These are phyloP conservation scores for Neofusicoccum parvum DNA, from an alignment of 2,329 filamentous ascomycete species.

Conservation along the genomic window DNA sequence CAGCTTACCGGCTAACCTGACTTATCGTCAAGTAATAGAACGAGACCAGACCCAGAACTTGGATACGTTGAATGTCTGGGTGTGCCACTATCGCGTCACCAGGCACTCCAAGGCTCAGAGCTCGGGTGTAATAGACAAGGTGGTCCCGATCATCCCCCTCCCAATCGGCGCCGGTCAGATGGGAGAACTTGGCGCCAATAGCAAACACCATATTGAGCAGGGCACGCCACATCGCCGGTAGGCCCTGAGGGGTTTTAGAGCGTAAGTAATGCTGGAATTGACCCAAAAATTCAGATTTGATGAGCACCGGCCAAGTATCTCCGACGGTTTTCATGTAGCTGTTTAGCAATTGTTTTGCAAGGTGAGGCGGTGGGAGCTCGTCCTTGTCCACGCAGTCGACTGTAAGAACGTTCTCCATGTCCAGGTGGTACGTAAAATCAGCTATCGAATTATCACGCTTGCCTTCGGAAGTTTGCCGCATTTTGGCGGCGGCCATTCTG, in stretches of 20 bases:
- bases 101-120: conserved; percentile 35
- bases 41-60: conserved; percentile 38
- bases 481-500: background rate
- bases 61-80: conserved; percentile 41
- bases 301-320: conserved; percentile 43
- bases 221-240: conserved; percentile 35
- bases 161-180: conserved; percentile 30
- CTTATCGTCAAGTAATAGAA: conserved; percentile 44
- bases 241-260: conserved; percentile 25
- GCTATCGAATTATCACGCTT: background rate
- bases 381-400: conserved; percentile 34
- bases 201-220: conserved; percentile 46
- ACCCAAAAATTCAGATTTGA: conserved; percentile 32
- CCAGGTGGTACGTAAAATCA: conserved; percentile 28
- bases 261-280: conserved; percentile 36
- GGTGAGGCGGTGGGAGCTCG: conserved; percentile 34
- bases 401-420: conserved; percentile 33
- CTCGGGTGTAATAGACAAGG: conserved; percentile 41
- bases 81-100: conserved; percentile 32
- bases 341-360: conserved; percentile 36
- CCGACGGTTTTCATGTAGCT: conserved; percentile 43
- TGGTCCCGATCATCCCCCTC: conserved; percentile 34
- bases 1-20: conserved; percentile 42
- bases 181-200: conserved; percentile 40
- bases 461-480: background rate